A percentile compares a stretch with the other conserved stretches of the same genome.
Conservation (phyloP, 2,329 filamentous ascomycete genomes). For the Mycosphaerelloides madeirae region DNA sequence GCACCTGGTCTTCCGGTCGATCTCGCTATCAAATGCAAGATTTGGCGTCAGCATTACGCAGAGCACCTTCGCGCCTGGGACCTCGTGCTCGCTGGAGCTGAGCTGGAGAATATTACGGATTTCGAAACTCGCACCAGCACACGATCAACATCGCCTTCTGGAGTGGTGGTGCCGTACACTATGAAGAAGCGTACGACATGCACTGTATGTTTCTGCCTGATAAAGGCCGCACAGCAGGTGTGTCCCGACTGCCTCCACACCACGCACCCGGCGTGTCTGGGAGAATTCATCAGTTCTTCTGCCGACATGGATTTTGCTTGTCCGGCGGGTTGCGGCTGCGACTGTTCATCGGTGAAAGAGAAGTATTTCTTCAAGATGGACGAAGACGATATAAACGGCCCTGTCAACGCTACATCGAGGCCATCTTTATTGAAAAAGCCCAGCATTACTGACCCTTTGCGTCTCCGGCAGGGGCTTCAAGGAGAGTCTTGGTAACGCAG, state of each 20-base stretch:
- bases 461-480: no score
- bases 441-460: no score
- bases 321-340: constrained; percentile 30
- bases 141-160: not conserved
- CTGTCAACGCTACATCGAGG: not conserved
- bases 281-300: constrained; percentile 9
- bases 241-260: constrained; percentile 29
- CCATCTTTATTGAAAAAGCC: no score
- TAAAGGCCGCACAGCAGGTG: constrained; percentile 26
- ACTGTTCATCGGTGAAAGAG: constrained; percentile 13
- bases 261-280: constrained; percentile 26
- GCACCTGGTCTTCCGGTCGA: constrained; percentile 48
- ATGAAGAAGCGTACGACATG: constrained; percentile 18
- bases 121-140: constrained; percentile 13
- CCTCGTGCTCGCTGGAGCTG: constrained; percentile 50
- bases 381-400: not conserved
- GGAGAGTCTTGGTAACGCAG: no score
- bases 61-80: constrained; percentile 57
- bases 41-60: constrained; percentile 56
- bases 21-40: constrained; percentile 45
- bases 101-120: constrained; percentile 54
- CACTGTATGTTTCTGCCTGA: constrained; percentile 25
- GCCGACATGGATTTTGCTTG: constrained; percentile 22
- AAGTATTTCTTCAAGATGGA: no score
- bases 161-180: not conserved